Evolutionary conservation across 148 eudicot species (phyloP), one percentile per base, ranked within the genome.

Genomic region (Polygonum maritimum): DNA sequence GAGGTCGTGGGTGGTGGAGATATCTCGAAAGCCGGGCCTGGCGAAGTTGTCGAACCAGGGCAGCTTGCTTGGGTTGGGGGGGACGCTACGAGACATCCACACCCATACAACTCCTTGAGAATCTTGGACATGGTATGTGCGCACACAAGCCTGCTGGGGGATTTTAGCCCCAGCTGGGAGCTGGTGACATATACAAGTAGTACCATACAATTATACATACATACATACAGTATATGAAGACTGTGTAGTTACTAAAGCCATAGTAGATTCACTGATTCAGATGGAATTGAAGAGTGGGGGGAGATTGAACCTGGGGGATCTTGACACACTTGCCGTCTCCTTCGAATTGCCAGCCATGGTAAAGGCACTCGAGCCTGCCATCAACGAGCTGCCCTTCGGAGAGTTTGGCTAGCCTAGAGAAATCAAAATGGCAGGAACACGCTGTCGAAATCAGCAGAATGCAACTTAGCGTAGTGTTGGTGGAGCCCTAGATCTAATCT

Each of bases 301-400:
- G 16, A 57, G 2, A 19, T 19, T 31, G 47, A 49, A 92, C 98
- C 98, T 94, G 98, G 75, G 99, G 99, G 80, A 95, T 95, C 83
- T 83, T 90, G 35, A 95, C 98, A 82, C 99, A 95, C 82, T 91
- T 87, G 7, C 99, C 99, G 67, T 85, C 87, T 2, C 97, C 99
- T 84, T 95, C 94, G 70, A 95, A 95, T 80, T 95, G 99, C 99
- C 99, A 95, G 77, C 99, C 99, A 75, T 95, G 99, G 81, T 95
- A 95, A 75, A 95, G 84, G 79, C 99, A 95, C 83, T 95, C 99
- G 39, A 95, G 90, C 69, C 84, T 88, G 70, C 98, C 98, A 78
- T 95, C 98, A 44, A 88, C 79, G 72, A 92, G 44, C 69, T 95
- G 98, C 1, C 98, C 98, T 83, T 95, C 98, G 0, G 98, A 95